A percentile compares a stretch with the other conserved stretches of the same genome.
phyloP scores from a whole-genome alignment of 495 filamentous ascomycete species.

The Mycothermus thermophilus region DNA sequence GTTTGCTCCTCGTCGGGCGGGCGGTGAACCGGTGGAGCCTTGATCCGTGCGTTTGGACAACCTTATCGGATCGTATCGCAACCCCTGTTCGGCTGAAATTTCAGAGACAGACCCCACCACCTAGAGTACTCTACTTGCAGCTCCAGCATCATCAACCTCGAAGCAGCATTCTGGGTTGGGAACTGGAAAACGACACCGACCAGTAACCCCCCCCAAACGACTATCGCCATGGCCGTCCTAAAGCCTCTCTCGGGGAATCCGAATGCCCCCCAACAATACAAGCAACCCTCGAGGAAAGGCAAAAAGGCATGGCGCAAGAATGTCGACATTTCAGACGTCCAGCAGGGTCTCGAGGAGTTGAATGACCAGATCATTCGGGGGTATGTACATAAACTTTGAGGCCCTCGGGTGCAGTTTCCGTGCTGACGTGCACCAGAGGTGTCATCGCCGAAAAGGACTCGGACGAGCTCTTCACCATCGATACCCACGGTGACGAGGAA shows the following conservation, averaged over 20 bases:
- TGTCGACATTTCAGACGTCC: slow-evolving; percentile 76
- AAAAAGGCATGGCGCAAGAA: slow-evolving; percentile 99
- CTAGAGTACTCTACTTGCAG: too few species aligned
- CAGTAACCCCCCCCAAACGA: too few species aligned
- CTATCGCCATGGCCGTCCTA: slow-evolving; percentile 21
- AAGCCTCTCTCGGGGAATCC: slow-evolving; percentile 20
- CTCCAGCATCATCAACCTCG: too few species aligned
- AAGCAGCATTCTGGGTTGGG: too few species aligned
- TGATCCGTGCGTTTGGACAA: neutral
- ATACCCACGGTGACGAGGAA: slow-evolving; percentile 27
- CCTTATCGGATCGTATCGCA: slow-evolving; percentile 14
- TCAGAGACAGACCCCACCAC: slow-evolving; percentile 10
- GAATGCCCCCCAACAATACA: slow-evolving; percentile 39
- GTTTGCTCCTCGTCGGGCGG: too few species aligned
- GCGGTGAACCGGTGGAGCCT: neutral
- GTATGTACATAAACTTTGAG: slow-evolving; percentile 33
- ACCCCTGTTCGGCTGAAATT: slow-evolving; percentile 11
- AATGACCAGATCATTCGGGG: slow-evolving; percentile 82
- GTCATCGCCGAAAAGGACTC: slow-evolving; percentile 66
- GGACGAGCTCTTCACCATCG: slow-evolving; percentile 66
- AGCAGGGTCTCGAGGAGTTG: slow-evolving; percentile 66
- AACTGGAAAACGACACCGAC: too few species aligned
- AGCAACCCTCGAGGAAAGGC: slow-evolving; percentile 86
- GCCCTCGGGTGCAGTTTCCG: too few species aligned
- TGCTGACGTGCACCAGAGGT: slow-evolving; percentile 45